phyloP scores from a whole-genome alignment of 306 rosid species.

The Amphicarpaea edgeworthii region DNA sequence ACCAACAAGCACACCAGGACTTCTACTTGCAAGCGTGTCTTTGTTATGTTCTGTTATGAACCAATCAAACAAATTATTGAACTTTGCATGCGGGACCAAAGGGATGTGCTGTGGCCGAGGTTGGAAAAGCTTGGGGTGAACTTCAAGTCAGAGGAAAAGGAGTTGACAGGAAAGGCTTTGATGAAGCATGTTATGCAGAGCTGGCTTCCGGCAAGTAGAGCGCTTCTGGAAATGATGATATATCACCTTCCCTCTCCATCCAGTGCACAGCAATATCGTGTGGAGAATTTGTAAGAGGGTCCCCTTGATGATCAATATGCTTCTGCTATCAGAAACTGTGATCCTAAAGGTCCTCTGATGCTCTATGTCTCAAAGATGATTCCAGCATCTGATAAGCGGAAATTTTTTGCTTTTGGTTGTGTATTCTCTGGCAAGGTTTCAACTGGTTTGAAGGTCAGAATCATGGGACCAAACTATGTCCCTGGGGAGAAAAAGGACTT shows the following conservation, averaged over 20 bases:
- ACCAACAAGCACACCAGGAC: slow-evolving; percentile 51
- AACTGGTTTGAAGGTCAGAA: slow-evolving; percentile 86
- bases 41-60: slow-evolving; percentile 77
- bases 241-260: slow-evolving; percentile 76
- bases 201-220: slow-evolving; percentile 75
- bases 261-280: slow-evolving; percentile 74
- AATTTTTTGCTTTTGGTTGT: slow-evolving; percentile 82
- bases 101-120: slow-evolving; percentile 82
- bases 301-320: slow-evolving; percentile 82
- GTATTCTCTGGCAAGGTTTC: slow-evolving; percentile 76
- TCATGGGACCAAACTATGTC: slow-evolving; percentile 84
- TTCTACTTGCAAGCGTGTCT: slow-evolving; percentile 54
- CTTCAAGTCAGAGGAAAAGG: slow-evolving; percentile 82
- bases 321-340: slow-evolving; percentile 73
- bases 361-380: slow-evolving; percentile 88
- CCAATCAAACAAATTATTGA: slow-evolving; percentile 75
- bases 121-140: slow-evolving; percentile 59
- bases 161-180: slow-evolving; percentile 68
- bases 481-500: slow-evolving; percentile 81
- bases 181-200: slow-evolving; percentile 89
- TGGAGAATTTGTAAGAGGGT: slow-evolving; percentile 86
- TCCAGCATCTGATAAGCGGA: slow-evolving; percentile 87
- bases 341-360: slow-evolving; percentile 87
- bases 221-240: slow-evolving; percentile 78
- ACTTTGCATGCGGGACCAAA: slow-evolving; percentile 72